Percentiles rank a stretch among this genome's conserved stretches.
Conservation (phyloP, 306 rosid genomes). For the Fragaria nilgerrensis region DNA sequence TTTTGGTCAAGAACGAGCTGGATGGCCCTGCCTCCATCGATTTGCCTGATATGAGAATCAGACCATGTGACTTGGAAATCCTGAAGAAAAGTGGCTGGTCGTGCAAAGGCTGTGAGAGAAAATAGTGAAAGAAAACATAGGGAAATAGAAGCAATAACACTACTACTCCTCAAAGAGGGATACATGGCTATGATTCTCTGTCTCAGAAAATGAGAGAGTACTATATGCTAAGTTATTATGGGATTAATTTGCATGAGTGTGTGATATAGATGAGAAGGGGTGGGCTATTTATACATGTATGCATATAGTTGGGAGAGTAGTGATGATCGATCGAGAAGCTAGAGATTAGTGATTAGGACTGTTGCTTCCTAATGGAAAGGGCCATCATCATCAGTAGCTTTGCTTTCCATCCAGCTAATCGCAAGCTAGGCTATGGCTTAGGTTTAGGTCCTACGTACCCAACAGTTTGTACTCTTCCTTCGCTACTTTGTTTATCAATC, state of each 20-base stretch:
- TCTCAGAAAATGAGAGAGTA: background rate
- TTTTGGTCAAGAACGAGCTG: conserved; percentile 82
- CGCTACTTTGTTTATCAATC: conserved; percentile 15
- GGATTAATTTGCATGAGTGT: conserved; percentile 3
- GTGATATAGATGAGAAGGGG: conserved; percentile 14
- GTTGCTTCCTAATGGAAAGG: conserved; percentile 27
- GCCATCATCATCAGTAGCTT: conserved; percentile 25
- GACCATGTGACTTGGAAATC: conserved; percentile 78
- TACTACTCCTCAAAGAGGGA: conserved; percentile 14
- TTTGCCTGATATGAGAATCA: conserved; percentile 62
- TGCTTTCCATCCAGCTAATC: conserved; percentile 84
- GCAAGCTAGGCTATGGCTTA: conserved; percentile 32
- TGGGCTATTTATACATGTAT: conserved; percentile 8
- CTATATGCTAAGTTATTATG: background rate
- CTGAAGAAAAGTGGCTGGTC: conserved; percentile 71
- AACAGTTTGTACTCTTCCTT: conserved; percentile 23
- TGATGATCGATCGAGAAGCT: background rate
- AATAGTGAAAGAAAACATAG: conserved; percentile 31
- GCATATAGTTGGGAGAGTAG: background rate
- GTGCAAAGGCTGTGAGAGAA: conserved; percentile 39
- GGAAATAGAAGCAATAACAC: conserved; percentile 3
- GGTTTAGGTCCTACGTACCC: conserved; percentile 52
- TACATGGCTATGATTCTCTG: background rate
- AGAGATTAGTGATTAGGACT: conserved; percentile 4
- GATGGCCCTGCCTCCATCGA: conserved; percentile 74